Base-by-base conservation (phyloP, 805 yeast species). In the Saccharomyces paradoxus region DNA sequence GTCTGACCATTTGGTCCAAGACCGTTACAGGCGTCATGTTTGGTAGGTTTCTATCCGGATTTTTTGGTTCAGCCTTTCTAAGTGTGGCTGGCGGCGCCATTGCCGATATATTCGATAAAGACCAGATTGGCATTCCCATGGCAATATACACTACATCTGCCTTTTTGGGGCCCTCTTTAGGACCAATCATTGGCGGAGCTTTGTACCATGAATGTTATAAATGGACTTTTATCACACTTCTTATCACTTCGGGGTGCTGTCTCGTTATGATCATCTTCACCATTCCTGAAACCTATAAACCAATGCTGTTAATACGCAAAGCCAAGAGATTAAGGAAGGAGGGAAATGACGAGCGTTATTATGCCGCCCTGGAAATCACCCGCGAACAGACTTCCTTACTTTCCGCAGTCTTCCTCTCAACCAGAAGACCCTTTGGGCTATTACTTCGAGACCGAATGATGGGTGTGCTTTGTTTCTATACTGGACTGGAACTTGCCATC, bases 51-150 rank as follows among this genome's bases (percentile, higher is more conserved):
- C 69, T 84, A 56, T 81, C 83, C 12, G 94, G 94, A 0, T 76
- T 86, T 48, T 84, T 84, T 60, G 90, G 90, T 3, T 83, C 89
- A 51, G 84, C 87, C 2, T 86, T 89, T 46, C 72, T 87, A 59
- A 81, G 85, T 57, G 84, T 86, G 31, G 89, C 89, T 9, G 90
- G 91, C 37, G 95, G 94, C 22, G 77, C 87, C 0, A 73, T 87
- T 48, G 82, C 89, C 10, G 96, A 87, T 67, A 74, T 87, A 54
- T 87, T 82, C 74, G 73, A 73, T 21, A 81, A 82, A 55, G 69
- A 75, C 53, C 78, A 81, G 46, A 80, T 89, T 53, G 87, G 88
- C 31, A 70, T 77, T 9, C 90, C 94, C 1, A 78, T 87, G 80
- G 80, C 88, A 2, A 69, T 84, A 4, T 86, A 79, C 62, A 77